These are phyloP conservation scores for Tetradesmus lagerheimii DNA, from an alignment of 139 green algal genomes.

Conservation along the genomic window DNA sequence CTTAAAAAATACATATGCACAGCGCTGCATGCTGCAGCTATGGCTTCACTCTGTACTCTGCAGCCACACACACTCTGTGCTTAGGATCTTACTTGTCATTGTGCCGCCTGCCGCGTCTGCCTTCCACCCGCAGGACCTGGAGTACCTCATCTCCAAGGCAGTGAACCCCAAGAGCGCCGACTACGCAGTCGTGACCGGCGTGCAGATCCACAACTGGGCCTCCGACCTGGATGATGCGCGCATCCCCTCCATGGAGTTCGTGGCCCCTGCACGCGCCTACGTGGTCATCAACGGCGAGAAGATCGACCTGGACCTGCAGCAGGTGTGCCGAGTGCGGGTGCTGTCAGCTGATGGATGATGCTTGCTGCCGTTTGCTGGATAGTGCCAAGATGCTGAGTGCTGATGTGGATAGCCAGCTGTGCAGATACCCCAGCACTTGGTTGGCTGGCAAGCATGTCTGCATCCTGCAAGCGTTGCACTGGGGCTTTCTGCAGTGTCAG, in stretches of 20 bases:
- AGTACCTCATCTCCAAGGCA: constrained; percentile 87
- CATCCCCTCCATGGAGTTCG: constrained; percentile 79
- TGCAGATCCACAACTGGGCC: constrained; percentile 93
- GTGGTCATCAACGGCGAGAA: constrained; percentile 81
- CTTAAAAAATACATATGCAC: no score
- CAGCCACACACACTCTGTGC: background rate
- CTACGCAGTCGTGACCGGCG: constrained; percentile 88
- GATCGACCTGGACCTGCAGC: constrained; percentile 78
- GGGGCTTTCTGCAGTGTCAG: no score
- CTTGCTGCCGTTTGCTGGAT: background rate
- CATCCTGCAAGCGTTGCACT: background rate
- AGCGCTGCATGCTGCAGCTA: no score
- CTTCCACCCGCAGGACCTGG: constrained; percentile 75
- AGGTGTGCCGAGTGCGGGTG: constrained; percentile 56
- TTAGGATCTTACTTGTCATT: no score
- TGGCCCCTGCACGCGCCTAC: constrained; percentile 74
- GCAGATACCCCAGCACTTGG: background rate
- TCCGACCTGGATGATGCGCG: constrained; percentile 59
- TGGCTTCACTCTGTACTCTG: background rate
- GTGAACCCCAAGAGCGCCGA: constrained; percentile 86
- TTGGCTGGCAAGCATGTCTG: background rate
- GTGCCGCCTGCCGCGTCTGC: background rate
- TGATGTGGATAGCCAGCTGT: background rate
- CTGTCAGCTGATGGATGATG: constrained; percentile 16
- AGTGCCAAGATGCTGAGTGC: background rate